Conservation (phyloP, 257 asterid genomes). For the Capsicum baccatum region DNA sequence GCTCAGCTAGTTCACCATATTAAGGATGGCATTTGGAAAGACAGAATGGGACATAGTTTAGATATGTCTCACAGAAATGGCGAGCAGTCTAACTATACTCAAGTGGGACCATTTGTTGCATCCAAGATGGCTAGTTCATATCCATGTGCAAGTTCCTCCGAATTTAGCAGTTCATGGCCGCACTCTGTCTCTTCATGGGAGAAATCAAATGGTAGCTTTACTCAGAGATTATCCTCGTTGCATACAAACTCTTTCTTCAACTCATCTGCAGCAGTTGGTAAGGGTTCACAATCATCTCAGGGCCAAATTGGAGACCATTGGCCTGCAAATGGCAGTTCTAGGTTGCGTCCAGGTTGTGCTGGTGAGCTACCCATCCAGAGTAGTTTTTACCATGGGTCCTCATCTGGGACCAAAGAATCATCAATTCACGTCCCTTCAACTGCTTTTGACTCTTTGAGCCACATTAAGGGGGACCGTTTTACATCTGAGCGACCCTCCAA, state of each 20-base stretch:
- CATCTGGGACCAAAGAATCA: slow-evolving; percentile 56
- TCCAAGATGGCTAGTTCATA: slow-evolving; percentile 54
- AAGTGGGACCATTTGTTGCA: slow-evolving; percentile 50
- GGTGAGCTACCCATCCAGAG: slow-evolving; percentile 39
- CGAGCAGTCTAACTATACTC: slow-evolving; percentile 43
- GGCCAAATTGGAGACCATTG: slow-evolving; percentile 56
- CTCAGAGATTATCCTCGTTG: slow-evolving; percentile 52
- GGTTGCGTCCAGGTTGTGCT: slow-evolving; percentile 41
- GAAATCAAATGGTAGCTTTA: slow-evolving; percentile 57
- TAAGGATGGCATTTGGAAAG: slow-evolving; percentile 61
- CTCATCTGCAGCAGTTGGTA: slow-evolving; percentile 50
- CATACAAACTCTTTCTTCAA: slow-evolving; percentile 49
- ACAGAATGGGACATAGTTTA: slow-evolving; percentile 42
- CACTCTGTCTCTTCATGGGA: slow-evolving; percentile 65
- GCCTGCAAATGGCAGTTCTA: slow-evolving; percentile 48
- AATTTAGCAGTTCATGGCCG: slow-evolving; percentile 53
- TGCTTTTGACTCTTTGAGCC: slow-evolving; percentile 44
- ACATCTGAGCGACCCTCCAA: slow-evolving; percentile 42
- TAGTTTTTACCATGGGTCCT: slow-evolving; percentile 68
- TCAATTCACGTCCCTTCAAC: slow-evolving; percentile 42
- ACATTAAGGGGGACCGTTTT: slow-evolving; percentile 42
- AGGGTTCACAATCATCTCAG: slow-evolving; percentile 44
- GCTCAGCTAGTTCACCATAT: slow-evolving; percentile 46
- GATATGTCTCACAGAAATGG: slow-evolving; percentile 49
- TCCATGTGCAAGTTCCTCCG: slow-evolving; percentile 49